Evolutionary conservation across 768 basidiomycete genomes (phyloP).

Genomic region (Lentinus brumalis): DNA sequence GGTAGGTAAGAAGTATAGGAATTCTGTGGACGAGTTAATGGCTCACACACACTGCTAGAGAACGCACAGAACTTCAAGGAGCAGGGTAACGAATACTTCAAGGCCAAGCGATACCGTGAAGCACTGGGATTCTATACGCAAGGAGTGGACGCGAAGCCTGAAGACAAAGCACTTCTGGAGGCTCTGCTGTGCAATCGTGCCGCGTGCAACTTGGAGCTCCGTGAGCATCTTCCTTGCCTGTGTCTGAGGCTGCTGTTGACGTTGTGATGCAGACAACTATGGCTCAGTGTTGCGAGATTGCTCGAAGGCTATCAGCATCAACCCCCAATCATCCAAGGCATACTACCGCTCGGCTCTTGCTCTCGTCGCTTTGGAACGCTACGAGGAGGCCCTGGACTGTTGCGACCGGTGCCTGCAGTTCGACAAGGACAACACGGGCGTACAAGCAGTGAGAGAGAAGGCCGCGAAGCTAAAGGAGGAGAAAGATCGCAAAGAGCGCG

Average conservation of each 20-base stretch:
- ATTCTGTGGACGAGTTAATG: not conserved
- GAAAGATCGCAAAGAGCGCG: slow-evolving; percentile 53
- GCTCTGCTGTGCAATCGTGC: slow-evolving; percentile 87
- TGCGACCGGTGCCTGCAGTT: slow-evolving; percentile 67
- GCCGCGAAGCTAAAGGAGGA: slow-evolving; percentile 47
- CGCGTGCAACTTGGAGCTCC: slow-evolving; percentile 87
- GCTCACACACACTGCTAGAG: slow-evolving; percentile 50
- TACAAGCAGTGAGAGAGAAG: slow-evolving; percentile 52
- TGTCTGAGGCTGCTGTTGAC: slow-evolving; percentile 1
- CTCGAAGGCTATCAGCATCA: slow-evolving; percentile 66
- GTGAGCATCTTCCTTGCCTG: slow-evolving; percentile 43
- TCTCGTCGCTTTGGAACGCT: slow-evolving; percentile 69
- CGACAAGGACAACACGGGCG: slow-evolving; percentile 57
- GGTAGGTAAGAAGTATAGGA: slow-evolving; percentile 58
- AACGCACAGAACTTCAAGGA: slow-evolving; percentile 91
- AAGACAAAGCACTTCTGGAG: slow-evolving; percentile 56
- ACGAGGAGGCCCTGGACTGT: slow-evolving; percentile 83
- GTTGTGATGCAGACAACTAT: slow-evolving; percentile 67
- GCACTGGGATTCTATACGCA: slow-evolving; percentile 90
- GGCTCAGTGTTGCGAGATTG: slow-evolving; percentile 87
- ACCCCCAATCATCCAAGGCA: slow-evolving; percentile 74
- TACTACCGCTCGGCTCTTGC: slow-evolving; percentile 84
- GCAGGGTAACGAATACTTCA: slow-evolving; percentile 94
- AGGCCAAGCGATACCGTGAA: slow-evolving; percentile 82
- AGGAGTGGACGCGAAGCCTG: slow-evolving; percentile 83